Evolutionary conservation across 495 filamentous ascomycete species (phyloP), one percentile per base, ranked within the genome.

Genomic region (Neurospora sp.): DNA sequence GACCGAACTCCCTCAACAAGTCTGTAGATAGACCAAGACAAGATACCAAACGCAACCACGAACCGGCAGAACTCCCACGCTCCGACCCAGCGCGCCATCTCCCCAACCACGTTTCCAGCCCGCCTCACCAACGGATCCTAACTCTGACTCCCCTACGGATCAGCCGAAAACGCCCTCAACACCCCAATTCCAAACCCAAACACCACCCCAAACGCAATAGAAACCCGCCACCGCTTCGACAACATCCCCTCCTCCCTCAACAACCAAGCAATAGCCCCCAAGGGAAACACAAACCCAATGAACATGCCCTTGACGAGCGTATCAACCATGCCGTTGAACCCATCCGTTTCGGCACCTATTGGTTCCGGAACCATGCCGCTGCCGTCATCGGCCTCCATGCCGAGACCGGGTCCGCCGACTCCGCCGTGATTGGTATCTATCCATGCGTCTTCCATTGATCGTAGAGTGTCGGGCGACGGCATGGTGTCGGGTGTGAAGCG

Each of bases 281-380:
- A 79, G 38, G 96, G 94, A 90, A 94, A 99, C 79, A 99, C 91
- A 83, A 97, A 98, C 27, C 96, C 96, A 78, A 94, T 93, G 37
- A 96, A 82, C 77, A 92, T 93, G 1, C 94, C 96, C 83, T 89
- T 92, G 75, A 98, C 86, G 87, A 97, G 89, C 80, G 96, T 92
- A 81, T 97, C 94, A 48, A 96, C 75, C 22, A 83, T 72, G 0
- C 77, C 82, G 46, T 76, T 76, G 68, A 94, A 68, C 8, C 82
- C 80, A 3, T 79, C 73, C 71, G 85, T 88, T n/a, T 84, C 84
- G 38, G 76, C 73, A 16, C 75, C 76, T 3, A 79, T 83, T 10
- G 73, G 76, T 5, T 76, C 75, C 9, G 76, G n/a, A 46, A 46
- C 42, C 42, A 46, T 5, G 3, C 42, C 42, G 8, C n/a, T 76